Conservation (phyloP, 164 flowering plant genomes). For the Tetrastigma voinierianum region DNA sequence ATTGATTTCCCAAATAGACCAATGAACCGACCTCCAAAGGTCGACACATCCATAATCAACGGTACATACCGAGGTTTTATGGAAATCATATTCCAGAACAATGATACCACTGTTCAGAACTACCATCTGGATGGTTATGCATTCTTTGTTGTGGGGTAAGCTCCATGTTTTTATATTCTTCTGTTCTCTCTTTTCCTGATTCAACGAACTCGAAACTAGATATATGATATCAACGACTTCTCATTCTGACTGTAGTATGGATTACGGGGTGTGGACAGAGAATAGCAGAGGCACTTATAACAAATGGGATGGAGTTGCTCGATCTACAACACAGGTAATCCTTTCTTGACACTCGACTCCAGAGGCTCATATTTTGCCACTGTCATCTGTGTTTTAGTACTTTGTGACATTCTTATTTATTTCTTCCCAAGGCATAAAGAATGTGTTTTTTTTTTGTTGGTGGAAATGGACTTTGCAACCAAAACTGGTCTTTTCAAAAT, state of each 20-base stretch:
- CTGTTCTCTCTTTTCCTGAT: not conserved
- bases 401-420: too few species aligned
- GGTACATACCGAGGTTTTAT: slow-evolving; percentile 79
- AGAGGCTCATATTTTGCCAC: not conserved
- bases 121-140: slow-evolving; percentile 96
- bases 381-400: not conserved
- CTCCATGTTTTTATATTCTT: slow-evolving; percentile 2
- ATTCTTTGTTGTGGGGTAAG: slow-evolving; percentile 96
- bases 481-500: too few species aligned
- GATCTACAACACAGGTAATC: slow-evolving; percentile 77
- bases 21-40: slow-evolving; percentile 76
- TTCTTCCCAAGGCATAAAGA: too few species aligned
- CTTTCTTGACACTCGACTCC: not conserved
- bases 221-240: not conserved
- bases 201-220: not conserved
- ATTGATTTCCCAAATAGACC: slow-evolving; percentile 77
- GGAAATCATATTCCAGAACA: slow-evolving; percentile 88
- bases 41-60: slow-evolving; percentile 87
- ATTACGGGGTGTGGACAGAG: slow-evolving; percentile 86
- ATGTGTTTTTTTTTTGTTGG: too few species aligned
- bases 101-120: slow-evolving; percentile 69
- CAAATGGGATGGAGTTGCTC: slow-evolving; percentile 97
- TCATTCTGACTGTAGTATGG: slow-evolving; percentile 60
- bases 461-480: too few species aligned
- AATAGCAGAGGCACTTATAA: slow-evolving; percentile 83